Percentiles rank a stretch among this genome's conserved stretches.
Evolutionary conservation across 768 basidiomycete species (phyloP).

Genomic region (Termitomyces sp.): DNA sequence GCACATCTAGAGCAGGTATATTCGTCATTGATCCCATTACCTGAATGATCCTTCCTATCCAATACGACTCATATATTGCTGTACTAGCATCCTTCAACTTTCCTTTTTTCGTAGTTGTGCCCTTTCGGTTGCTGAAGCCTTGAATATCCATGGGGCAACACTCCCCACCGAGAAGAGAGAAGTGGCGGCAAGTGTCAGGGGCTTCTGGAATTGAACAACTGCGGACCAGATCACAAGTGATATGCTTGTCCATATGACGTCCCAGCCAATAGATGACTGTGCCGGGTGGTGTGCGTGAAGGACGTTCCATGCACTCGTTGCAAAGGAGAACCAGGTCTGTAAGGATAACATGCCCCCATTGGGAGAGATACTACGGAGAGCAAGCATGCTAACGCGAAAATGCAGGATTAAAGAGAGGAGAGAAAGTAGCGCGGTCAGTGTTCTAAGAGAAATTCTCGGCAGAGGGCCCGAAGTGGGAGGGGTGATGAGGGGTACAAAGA

Average conservation of each 20-base stretch:
- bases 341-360: not conserved
- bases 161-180: constrained; percentile 1
- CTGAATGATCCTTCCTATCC: not conserved
- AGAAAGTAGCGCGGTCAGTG: not conserved
- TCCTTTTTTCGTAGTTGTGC: not conserved
- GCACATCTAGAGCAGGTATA: not conserved
- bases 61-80: not conserved
- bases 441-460: not conserved
- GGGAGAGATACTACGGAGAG: not conserved
- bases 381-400: not conserved
- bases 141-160: constrained; percentile 9
- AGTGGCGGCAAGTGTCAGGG: not conserved
- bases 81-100: not conserved
- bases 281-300: constrained; percentile 56
- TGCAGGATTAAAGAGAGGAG: constrained; percentile 3
- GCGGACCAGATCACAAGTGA: constrained; percentile 34
- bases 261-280: constrained; percentile 61
- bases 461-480: constrained; percentile 3
- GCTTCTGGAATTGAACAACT: not conserved
- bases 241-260: constrained; percentile 51
- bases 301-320: constrained; percentile 24
- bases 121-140: not conserved
- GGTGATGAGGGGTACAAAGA: constrained; percentile 47
- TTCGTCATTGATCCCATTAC: not conserved
- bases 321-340: constrained; percentile 16